A percentile compares a stretch with the other conserved stretches of the same genome.
Conservation (phyloP, 2,329 filamentous ascomycete species). For the Ascochyta viciae-villosae region DNA sequence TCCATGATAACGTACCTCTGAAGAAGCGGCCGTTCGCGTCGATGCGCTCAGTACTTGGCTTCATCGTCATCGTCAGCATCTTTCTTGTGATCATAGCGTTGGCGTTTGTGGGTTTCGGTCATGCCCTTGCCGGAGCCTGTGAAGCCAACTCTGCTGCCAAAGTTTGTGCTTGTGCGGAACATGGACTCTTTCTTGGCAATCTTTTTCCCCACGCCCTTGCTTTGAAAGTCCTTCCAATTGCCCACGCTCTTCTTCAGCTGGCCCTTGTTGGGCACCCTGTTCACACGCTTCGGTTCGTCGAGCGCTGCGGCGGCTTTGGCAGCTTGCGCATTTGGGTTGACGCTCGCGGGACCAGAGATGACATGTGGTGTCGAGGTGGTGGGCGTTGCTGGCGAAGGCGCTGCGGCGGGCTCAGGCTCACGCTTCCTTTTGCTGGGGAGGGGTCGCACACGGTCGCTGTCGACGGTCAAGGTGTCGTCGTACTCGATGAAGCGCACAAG, state of each 20-base stretch:
- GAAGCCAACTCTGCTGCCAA: constrained; percentile 91
- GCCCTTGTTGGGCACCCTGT: constrained; percentile 86
- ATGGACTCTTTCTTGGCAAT: constrained; percentile 95
- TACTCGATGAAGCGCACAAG: constrained; percentile 96
- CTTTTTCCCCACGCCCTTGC: constrained; percentile 67
- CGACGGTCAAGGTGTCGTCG: constrained; percentile 82
- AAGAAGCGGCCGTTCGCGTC: neutral
- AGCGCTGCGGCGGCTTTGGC: constrained; percentile 67
- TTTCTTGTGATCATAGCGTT: constrained; percentile 76
- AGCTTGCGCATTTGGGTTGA: constrained; percentile 70
- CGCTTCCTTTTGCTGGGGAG: constrained; percentile 63
- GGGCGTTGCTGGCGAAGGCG: constrained; percentile 48
- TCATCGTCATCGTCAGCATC: constrained; percentile 38
- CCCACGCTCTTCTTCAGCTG: constrained; percentile 88
- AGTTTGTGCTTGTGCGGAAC: constrained; percentile 90
- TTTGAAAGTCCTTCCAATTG: constrained; percentile 93
- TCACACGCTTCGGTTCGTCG: constrained; percentile 72
- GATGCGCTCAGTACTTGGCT: constrained; percentile 16
- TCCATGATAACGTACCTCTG: constrained; percentile 1
- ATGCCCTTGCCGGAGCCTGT: constrained; percentile 94
- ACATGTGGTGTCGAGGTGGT: constrained; percentile 56
- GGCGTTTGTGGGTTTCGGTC: constrained; percentile 87
- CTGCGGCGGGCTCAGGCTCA: constrained; percentile 80
- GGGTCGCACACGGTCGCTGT: constrained; percentile 48
- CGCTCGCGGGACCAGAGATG: constrained; percentile 71